These are phyloP conservation scores for Porogramme epimiltina DNA, from an alignment of 1,284 basidiomycete species.

Conservation along the genomic window DNA sequence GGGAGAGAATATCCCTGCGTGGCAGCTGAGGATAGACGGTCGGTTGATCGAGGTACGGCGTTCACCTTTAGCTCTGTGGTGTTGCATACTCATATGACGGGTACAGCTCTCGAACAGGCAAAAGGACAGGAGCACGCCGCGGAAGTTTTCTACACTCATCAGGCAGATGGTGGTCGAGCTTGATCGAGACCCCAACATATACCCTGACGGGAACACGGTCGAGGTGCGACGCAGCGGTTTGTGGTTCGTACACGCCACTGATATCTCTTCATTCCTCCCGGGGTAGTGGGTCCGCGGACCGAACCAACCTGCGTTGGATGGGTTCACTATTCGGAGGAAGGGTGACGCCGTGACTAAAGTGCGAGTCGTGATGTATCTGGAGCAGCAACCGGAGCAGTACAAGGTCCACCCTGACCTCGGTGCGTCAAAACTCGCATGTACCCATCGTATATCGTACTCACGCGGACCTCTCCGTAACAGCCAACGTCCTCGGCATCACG, in stretches of 20 bases:
- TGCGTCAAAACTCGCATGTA: slow-evolving; percentile 29
- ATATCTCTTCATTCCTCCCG: background rate
- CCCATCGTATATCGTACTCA: background rate
- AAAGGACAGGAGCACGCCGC: slow-evolving; percentile 65
- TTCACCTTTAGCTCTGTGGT: background rate
- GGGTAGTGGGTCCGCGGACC: slow-evolving; percentile 63
- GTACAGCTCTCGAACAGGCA: slow-evolving; percentile 59
- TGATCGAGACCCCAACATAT: slow-evolving; percentile 81
- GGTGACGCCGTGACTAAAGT: slow-evolving; percentile 81
- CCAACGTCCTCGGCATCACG: slow-evolving; percentile 75
- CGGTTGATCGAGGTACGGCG: slow-evolving; percentile 76
- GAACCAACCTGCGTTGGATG: slow-evolving; percentile 73
- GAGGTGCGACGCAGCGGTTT: no score
- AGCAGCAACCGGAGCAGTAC: slow-evolving; percentile 87
- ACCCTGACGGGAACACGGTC: slow-evolving; percentile 80
- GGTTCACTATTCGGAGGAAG: slow-evolving; percentile 85
- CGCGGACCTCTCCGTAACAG: slow-evolving; percentile 29
- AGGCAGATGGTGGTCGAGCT: slow-evolving; percentile 87
- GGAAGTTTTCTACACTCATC: slow-evolving; percentile 88
- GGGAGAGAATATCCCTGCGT: slow-evolving; percentile 85
- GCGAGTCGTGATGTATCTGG: slow-evolving; percentile 80
- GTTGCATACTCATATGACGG: no score
- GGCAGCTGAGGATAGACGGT: slow-evolving; percentile 90
- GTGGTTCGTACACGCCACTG: background rate
- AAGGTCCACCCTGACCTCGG: slow-evolving; percentile 81